Base-by-base conservation (phyloP, 2,329 filamentous ascomycete genomes). In the Didymella arachidicola region DNA sequence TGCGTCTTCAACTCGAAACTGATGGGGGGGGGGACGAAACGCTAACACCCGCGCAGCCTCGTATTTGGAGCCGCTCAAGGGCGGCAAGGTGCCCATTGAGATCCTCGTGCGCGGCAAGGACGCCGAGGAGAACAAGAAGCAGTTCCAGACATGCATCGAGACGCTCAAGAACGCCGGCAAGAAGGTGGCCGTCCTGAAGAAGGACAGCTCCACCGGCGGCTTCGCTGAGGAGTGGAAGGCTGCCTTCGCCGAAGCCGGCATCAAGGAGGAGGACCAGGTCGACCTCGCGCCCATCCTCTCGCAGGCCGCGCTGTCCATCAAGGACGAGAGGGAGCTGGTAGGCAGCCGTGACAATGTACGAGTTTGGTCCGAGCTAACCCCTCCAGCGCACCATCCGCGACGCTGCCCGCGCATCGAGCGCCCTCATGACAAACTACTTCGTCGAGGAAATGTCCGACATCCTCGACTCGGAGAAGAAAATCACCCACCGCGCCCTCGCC, bases 181-280 rank as follows among this genome's bases (percentile, higher is more conserved):
- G 76, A 98, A 97, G 82, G 86, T 98, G 22, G 96, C 94, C 30
- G 85, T 93, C 38, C 82, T 98, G 52, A 83, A 89, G 46, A 97
- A 96, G 80, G 93, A 97, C 74, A 87, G 84, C 25, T 90, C 93
- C 2, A 87, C 85, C 51, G 95, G 95, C 2, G 93, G 93, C 0
- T 98, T 99, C 70, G 89, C 94, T 71, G 93, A 97, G 53, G 95
- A 99, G 78, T 99, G 95, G 95, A 96, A 95, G 79, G 91, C 92
- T 68, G 79, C 87, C 4, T 94, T 91, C 69, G 82, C 83, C 57
- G 89, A 91, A 22, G 72, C 75, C 12, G 87, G 91, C 61, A 90
- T 89, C 76, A 93, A 95, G 75, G 93, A 96, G 62, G 80, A 92
- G 14, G 92, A 97, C 76, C 89, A 96, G 77, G 89, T 96, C 41